phyloP scores from a whole-genome alignment of 78 protist genomes.

The Guillardia theta region DNA sequence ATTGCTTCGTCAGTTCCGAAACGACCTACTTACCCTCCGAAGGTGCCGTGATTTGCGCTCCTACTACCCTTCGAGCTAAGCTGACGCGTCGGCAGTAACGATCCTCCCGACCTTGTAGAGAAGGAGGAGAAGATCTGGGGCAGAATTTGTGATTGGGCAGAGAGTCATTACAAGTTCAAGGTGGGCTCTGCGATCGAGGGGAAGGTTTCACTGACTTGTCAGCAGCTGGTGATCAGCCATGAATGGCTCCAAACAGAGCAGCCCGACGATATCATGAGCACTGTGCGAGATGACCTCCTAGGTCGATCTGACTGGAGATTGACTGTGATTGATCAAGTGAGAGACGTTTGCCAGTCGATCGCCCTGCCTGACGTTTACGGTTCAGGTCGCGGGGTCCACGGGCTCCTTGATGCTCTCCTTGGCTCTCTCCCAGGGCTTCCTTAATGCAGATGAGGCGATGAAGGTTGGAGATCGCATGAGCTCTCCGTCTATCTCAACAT shows the following conservation, averaged over 20 bases:
- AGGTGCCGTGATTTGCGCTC: background rate
- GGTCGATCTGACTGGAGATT: constrained; percentile 12
- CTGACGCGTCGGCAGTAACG: background rate
- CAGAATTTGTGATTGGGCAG: background rate
- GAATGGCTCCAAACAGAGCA: too few species aligned
- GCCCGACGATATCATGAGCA: too few species aligned
- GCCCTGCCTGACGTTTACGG: too few species aligned
- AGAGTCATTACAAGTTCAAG: background rate
- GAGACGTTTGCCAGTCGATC: too few species aligned
- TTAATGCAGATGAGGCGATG: background rate
- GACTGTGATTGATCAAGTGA: background rate
- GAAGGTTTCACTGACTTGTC: too few species aligned
- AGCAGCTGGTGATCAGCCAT: too few species aligned
- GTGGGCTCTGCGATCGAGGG: background rate
- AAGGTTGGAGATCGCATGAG: too few species aligned
- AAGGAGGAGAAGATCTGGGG: background rate
- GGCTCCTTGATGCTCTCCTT: background rate
- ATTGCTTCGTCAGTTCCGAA: background rate
- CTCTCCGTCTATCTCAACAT: too few species aligned
- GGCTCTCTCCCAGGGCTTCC: background rate
- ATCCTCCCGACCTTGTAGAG: background rate
- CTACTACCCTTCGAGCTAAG: background rate
- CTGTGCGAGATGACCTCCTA: too few species aligned
- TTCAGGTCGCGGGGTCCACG: background rate
- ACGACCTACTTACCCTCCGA: constrained; percentile 6